Base-by-base conservation (phyloP, 805 yeast species). In the Torulaspora indica region DNA sequence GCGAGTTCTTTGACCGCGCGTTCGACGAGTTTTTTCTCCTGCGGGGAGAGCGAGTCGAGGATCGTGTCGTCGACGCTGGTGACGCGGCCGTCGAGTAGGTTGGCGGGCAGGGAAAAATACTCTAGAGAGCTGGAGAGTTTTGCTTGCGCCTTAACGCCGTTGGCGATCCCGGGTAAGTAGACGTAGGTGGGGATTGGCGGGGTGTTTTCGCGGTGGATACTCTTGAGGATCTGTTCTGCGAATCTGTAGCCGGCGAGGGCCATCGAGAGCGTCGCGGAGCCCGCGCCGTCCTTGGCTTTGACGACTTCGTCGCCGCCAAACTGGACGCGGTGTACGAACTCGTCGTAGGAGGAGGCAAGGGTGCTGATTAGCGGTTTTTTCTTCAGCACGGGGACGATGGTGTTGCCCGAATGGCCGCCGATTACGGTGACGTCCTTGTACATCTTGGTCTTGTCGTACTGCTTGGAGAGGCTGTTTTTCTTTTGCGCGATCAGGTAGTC, bases 221-320 rank as follows among this genome's bases (percentile, higher is more conserved):
- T 60, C 30, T 74, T 71, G 65, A 85, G 72, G 46, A 85, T 77
- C 40, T 82, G 72, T 59, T 77, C 78, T 41, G 88, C 83, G 56
- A 85, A 78, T 63, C 80, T 77, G 63, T 81, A 85, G 60, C 90
- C 91, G 36, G 91, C 90, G 60, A 81, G 83, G 46, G 91, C 91
- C 93, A 85, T 85, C 25, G 91, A 84, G 59, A 85, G 71, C 37
- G 93, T 85, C 44, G 91, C 91, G 28, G 90, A 82, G 49, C 93
- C 93, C 45, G 84, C 81, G 65, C 93, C 91, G 56, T 80, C 75
- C 70, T 85, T 85, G 54, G 91, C 91, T 69, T 83, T 79, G 57
- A 85, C 91, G 55, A 84, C 89, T 72, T 84, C 93, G 66, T 84
- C 93, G 73, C 93, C 93, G 69, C 90, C 93, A 59, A 79, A 84